Evolutionary conservation across 1,284 basidiomycete species (phyloP).

Genomic region (Ganoderma meredithae): DNA sequence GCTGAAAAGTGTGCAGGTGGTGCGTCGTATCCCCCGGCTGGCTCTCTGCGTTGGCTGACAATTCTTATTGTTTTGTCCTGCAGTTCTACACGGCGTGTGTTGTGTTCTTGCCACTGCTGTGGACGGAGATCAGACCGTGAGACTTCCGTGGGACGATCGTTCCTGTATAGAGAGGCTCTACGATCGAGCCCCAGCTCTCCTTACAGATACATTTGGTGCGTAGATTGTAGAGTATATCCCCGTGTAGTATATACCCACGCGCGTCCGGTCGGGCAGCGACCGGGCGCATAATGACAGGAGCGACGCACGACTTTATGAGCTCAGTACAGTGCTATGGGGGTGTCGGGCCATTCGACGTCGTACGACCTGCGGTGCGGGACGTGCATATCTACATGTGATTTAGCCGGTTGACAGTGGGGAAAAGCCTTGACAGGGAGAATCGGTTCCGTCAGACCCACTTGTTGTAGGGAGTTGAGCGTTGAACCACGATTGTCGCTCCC

Average conservation of each 20-base stretch:
- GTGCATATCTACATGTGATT: too few species aligned
- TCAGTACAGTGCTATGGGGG: background rate
- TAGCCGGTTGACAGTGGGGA: too few species aligned
- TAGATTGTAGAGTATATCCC: slow-evolving; percentile 8
- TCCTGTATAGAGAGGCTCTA: background rate
- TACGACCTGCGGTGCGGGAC: too few species aligned
- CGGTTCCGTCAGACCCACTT: too few species aligned
- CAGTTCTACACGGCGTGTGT: slow-evolving; percentile 90
- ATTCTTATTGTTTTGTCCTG: too few species aligned
- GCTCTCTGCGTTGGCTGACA: too few species aligned
- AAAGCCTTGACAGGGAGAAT: too few species aligned
- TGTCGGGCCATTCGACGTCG: too few species aligned
- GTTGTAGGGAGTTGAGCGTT: too few species aligned
- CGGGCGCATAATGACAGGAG: slow-evolving; percentile 4
- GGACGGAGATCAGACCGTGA: slow-evolving; percentile 74
- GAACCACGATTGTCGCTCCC: too few species aligned
- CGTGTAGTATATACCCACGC: slow-evolving; percentile 5
- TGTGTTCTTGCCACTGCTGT: slow-evolving; percentile 86
- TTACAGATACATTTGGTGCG: background rate
- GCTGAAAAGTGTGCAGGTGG: slow-evolving; percentile 61
- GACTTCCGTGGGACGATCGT: background rate
- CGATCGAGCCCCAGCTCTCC: background rate
- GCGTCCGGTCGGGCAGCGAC: background rate
- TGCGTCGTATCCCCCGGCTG: too few species aligned
- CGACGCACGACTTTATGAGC: background rate